A percentile compares a stretch with the other conserved stretches of the same genome.
Conservation (phyloP, 2,329 filamentous ascomycete species). For the Sclerotinia spermophila region DNA sequence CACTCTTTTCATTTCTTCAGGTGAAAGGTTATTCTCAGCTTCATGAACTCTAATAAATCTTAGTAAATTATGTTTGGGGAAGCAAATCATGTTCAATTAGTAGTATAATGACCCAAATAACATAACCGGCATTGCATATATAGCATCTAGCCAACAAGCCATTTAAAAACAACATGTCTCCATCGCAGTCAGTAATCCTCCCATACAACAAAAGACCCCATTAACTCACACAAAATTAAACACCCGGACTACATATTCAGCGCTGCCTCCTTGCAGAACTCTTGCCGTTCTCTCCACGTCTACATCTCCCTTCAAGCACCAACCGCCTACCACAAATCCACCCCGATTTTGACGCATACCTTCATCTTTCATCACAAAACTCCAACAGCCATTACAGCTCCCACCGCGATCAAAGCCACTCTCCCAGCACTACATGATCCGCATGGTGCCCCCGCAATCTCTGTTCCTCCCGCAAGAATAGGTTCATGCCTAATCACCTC, state of each 20-base stretch:
- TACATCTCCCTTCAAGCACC: background rate
- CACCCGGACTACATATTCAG: background rate
- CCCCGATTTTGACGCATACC: too few species aligned
- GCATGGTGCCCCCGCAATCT: slow-evolving; percentile 29
- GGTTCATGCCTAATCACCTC: slow-evolving; percentile 29
- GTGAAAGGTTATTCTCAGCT: background rate
- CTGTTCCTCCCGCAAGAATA: slow-evolving; percentile 31
- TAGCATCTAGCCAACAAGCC: background rate
- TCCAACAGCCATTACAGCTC: slow-evolving; percentile 19
- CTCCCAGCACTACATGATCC: background rate
- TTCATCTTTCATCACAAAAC: slow-evolving; percentile 9
- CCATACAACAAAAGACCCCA: background rate
- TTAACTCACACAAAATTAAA: background rate
- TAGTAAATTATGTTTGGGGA: background rate
- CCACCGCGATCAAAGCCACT: slow-evolving; percentile 14
- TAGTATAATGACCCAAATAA: background rate
- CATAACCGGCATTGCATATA: background rate
- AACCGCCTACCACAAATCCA: background rate
- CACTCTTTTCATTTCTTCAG: background rate
- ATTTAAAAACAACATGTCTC: background rate
- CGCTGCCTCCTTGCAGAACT: too few species aligned
- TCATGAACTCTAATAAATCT: background rate
- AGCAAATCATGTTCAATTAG: background rate
- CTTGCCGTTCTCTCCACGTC: too few species aligned
- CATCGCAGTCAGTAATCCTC: background rate